These are phyloP conservation scores for Echeveria elegans DNA, from an alignment of 164 flowering plant species.

Conservation along the genomic window DNA sequence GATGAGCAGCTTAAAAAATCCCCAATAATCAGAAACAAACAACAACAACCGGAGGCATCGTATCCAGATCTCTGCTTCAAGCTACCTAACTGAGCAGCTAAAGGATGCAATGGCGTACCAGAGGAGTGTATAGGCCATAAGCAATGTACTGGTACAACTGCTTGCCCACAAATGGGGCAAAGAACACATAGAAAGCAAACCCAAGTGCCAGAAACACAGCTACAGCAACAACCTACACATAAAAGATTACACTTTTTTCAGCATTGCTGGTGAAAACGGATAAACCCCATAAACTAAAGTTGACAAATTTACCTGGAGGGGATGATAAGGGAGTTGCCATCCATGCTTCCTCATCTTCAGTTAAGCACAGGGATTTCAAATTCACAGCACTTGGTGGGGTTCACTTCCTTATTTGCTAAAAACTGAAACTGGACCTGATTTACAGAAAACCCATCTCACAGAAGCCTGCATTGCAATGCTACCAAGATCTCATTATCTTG, in stretches of 20 bases:
- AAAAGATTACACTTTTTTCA: not conserved
- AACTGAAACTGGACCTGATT: constrained; percentile 10
- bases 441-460: constrained; percentile 14
- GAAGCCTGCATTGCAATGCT: constrained; percentile 10
- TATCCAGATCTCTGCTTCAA: constrained; percentile 31
- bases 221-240: constrained; percentile 81
- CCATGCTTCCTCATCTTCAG: constrained; percentile 91
- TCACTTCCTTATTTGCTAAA: constrained; percentile 6
- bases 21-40: too few relatives aligned
- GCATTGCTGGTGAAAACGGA: not conserved
- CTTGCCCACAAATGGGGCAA: constrained; percentile 94
- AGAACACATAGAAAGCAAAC: constrained; percentile 96
- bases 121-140: constrained; percentile 91
- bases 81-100: constrained; percentile 2
- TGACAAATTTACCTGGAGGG: constrained; percentile 59
- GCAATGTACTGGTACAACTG: constrained; percentile 66
- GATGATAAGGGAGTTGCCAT: constrained; percentile 97
- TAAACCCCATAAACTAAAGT: not conserved
- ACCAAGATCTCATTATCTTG: constrained; percentile 10
- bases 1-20: constrained; percentile 9
- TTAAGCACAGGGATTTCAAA: constrained; percentile 8
- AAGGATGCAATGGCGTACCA: constrained; percentile 41
- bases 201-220: constrained; percentile 96
- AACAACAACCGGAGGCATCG: constrained; percentile 7
- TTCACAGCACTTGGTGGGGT: constrained; percentile 6